Evolutionary conservation across 2,329 filamentous ascomycete species (phyloP).

Genomic region (Neodidymelliopsis sp.): DNA sequence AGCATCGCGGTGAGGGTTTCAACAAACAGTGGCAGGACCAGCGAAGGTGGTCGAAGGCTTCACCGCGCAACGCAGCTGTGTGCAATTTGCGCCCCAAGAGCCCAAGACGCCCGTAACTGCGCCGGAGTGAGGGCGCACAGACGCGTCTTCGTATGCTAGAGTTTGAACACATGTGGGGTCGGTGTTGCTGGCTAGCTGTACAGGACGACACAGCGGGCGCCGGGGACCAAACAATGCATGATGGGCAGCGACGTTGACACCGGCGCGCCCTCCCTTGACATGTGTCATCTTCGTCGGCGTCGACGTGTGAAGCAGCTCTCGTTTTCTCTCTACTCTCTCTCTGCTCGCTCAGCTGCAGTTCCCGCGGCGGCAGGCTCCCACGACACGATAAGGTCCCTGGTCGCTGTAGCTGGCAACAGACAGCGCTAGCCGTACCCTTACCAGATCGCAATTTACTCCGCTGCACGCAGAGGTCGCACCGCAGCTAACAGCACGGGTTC

Average conservation of each 20-base stretch:
- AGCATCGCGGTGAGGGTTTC: neutral
- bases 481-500: constrained; percentile 12
- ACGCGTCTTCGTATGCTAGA: constrained; percentile 2
- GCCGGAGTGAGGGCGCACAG: neutral
- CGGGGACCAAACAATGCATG: neutral
- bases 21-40: neutral
- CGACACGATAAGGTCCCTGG: constrained; percentile 11
- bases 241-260: neutral
- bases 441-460: constrained; percentile 1
- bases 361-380: neutral
- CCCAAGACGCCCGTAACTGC: neutral
- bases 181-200: constrained; percentile 2
- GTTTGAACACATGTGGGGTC: constrained; percentile 13
- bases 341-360: neutral
- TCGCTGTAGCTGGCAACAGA: too few species aligned
- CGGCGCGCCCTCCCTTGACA: neutral
- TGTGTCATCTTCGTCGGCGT: neutral
- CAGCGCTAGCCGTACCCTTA: neutral
- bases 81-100: neutral
- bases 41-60: neutral
- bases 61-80: neutral
- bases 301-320: neutral
- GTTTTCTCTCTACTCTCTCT: too few species aligned
- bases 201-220: constrained; percentile 1
- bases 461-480: constrained; percentile 5